phyloP scores from a whole-genome alignment of 2,329 filamentous ascomycete genomes.

The Colletotrichum scovillei region DNA sequence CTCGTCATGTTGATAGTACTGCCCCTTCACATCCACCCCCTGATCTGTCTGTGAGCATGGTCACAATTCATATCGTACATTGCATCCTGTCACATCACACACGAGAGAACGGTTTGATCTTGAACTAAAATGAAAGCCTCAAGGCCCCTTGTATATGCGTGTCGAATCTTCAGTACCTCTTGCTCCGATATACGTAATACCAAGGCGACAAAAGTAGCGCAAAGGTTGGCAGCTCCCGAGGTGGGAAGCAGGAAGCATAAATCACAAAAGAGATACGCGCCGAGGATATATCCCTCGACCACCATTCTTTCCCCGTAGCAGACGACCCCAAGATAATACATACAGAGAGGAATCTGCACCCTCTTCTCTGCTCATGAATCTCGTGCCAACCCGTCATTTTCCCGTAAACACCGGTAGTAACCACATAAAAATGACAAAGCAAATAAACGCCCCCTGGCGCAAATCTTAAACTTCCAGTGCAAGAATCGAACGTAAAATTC shows the following conservation, averaged over 20 bases:
- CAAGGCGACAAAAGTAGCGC: background rate
- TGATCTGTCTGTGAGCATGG: background rate
- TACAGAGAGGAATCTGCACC: constrained; percentile 17
- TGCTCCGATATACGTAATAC: constrained; percentile 31
- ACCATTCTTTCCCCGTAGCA: constrained; percentile 1
- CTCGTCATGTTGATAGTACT: too few species aligned
- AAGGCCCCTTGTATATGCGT: constrained; percentile 30
- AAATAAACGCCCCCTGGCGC: constrained; percentile 31
- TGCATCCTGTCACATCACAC: background rate
- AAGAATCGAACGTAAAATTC: constrained; percentile 16
- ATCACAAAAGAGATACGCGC: constrained; percentile 11
- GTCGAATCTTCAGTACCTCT: constrained; percentile 20
- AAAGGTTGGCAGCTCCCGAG: constrained; percentile 14
- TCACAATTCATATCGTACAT: background rate
- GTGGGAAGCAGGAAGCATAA: background rate
- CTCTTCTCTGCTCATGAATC: constrained; percentile 29
- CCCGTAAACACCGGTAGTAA: constrained; percentile 21
- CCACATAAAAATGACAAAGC: constrained; percentile 23
- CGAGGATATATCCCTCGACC: constrained; percentile 1
- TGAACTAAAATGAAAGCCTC: constrained; percentile 2
- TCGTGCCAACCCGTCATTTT: constrained; percentile 32
- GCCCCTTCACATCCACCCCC: too few species aligned
- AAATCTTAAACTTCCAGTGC: constrained; percentile 10
- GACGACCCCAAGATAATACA: constrained; percentile 31
- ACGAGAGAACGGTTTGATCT: background rate